A percentile compares a stretch with the other conserved stretches of the same genome.
Evolutionary conservation across 2,329 filamentous ascomycete genomes (phyloP).

Genomic region (Fonsecaea pedrosoi): DNA sequence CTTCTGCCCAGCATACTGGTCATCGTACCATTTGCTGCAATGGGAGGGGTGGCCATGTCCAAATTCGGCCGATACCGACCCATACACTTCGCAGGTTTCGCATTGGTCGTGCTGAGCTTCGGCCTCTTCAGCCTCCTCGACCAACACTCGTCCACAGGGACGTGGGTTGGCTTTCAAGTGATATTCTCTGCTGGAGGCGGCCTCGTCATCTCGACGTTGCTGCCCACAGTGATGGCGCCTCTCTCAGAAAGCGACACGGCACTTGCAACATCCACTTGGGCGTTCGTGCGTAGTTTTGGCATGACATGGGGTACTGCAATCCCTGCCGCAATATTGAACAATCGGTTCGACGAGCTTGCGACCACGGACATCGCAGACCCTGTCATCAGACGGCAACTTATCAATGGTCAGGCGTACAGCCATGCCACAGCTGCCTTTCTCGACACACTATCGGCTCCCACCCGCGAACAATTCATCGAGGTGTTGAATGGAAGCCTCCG

Average conservation of each 20-base stretch:
- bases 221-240: constrained; percentile 40
- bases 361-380: neutral
- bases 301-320: constrained; percentile 43
- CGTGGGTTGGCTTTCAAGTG: constrained; percentile 41
- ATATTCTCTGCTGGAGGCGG: constrained; percentile 39
- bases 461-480: constrained; percentile 19
- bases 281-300: constrained; percentile 43
- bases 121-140: constrained; percentile 42
- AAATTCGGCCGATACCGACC: constrained; percentile 43
- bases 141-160: constrained; percentile 35
- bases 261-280: constrained; percentile 37
- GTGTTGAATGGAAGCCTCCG: constrained; percentile 31
- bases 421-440: constrained; percentile 25
- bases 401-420: constrained; percentile 15
- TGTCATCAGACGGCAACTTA: neutral
- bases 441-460: constrained; percentile 6
- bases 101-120: constrained; percentile 37
- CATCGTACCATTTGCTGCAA: constrained; percentile 30
- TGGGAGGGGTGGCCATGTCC: constrained; percentile 40
- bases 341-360: constrained; percentile 27
- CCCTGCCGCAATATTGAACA: constrained; percentile 43
- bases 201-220: constrained; percentile 28
- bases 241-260: constrained; percentile 40
- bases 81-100: constrained; percentile 40
- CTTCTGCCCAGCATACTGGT: constrained; percentile 39